These are phyloP conservation scores for Fusarium sp. DNA, from an alignment of 2,329 filamentous ascomycete species.

Conservation along the genomic window DNA sequence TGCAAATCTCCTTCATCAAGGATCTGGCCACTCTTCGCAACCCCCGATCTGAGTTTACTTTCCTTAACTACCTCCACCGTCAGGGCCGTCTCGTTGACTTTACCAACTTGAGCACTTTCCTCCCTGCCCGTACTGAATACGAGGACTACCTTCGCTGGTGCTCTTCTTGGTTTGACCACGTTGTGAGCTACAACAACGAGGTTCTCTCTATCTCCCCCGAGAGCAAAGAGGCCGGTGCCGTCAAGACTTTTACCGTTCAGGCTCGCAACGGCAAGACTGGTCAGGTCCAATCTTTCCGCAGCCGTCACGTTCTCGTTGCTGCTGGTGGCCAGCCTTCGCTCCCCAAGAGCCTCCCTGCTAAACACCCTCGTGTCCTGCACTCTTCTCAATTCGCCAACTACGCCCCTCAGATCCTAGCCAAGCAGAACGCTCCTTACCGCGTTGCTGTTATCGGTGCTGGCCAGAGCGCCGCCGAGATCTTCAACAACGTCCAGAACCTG, in stretches of 20 bases:
- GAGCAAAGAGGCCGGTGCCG: constrained; percentile 56
- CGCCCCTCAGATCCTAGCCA: constrained; percentile 66
- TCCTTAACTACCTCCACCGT: constrained; percentile 90
- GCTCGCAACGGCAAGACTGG: constrained; percentile 71
- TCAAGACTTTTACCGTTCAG: constrained; percentile 73
- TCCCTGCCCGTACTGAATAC: constrained; percentile 87
- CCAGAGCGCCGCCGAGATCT: constrained; percentile 95
- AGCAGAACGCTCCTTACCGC: constrained; percentile 67
- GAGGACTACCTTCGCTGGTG: constrained; percentile 98
- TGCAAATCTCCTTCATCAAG: constrained; percentile 99
- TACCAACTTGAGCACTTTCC: constrained; percentile 88
- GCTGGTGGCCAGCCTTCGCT: constrained; percentile 72
- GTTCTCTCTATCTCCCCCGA: constrained; percentile 76
- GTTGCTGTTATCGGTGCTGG: constrained; percentile 89
- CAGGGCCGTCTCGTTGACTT: constrained; percentile 88
- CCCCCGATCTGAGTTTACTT: constrained; percentile 91
- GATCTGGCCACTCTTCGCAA: constrained; percentile 91
- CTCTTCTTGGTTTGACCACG: constrained; percentile 77
- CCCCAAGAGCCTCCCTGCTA: constrained; percentile 73
- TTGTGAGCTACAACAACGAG: constrained; percentile 80
- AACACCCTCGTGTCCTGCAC: constrained; percentile 81
- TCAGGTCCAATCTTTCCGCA: constrained; percentile 59
- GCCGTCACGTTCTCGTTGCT: constrained; percentile 72
- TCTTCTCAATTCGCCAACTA: constrained; percentile 84
- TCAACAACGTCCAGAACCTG: constrained; percentile 82